Evolutionary conservation across 257 asterid genomes (phyloP), one percentile per base, ranked within the genome.

Genomic region (Ligustrum vulgare): DNA sequence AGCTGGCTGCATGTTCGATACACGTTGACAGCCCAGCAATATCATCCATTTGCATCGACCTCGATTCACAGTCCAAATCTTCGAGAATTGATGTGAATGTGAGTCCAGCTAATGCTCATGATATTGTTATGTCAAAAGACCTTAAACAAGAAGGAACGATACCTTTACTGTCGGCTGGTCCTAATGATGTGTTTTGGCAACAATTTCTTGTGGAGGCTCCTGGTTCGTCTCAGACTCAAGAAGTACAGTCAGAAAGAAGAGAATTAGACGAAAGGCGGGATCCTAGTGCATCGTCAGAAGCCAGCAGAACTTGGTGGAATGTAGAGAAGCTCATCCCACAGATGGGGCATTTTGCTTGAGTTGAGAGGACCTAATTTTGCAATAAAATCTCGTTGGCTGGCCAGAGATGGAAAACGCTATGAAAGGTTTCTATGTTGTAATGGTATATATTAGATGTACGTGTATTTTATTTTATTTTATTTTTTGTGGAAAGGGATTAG

Each of bases 151-250:
- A 69, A 22, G 75, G 69, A 8, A 39, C 23, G 7, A 33, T 75
- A 76, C 78, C 75, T 36, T 66, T 82, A 8, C 83, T 80, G 70
- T 73, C 82, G 1, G 74, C 78, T 28, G 94, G 88, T 22, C 80
- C 80, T 22, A 93, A 93, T 75, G 98, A 93, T 77, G 87, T 81
- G 12, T 93, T 93, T 64, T 93, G 98, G 98, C 94, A 93, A 69
- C 98, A 93, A 83, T 93, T 93, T 80, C 76, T 93, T 3, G 89
- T 94, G 0, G 97, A 93, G 82, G 84, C 89, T 13, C 96, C 93
- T 23, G 89, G 83, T 68, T 37, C 86, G 8, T 36, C 79, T 22
- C 77, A 41, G 68, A 33, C 74, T 51, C 89, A 58, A 78, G 89
- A 86, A 75, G 92, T 77, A 54, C 84, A 86, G 36, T 72, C 87